phyloP scores from a whole-genome alignment of 441 rosid genomes.

The Populus hybrid region DNA sequence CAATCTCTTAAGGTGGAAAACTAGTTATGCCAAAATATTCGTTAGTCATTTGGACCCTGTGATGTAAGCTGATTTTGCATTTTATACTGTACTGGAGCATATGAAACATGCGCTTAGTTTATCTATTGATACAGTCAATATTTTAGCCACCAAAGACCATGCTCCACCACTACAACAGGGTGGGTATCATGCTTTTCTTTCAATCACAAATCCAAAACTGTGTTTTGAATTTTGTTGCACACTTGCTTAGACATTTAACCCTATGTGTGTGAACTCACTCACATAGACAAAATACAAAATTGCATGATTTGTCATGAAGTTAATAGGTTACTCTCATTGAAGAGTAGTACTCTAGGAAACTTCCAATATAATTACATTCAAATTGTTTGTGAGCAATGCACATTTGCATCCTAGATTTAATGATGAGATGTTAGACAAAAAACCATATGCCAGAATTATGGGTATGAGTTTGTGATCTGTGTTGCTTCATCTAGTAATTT shows the following conservation, averaged over 20 bases:
- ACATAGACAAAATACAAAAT: background rate
- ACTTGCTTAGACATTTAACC: background rate
- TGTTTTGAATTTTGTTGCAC: background rate
- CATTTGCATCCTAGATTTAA: background rate
- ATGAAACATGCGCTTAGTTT: background rate
- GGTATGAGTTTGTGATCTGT: background rate
- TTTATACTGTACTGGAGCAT: background rate
- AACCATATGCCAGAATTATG: background rate
- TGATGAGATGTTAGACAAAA: background rate
- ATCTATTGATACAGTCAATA: background rate
- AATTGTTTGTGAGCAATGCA: background rate
- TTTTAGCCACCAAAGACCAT: background rate
- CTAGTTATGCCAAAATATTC: background rate
- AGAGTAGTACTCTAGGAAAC: background rate
- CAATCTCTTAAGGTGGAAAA: background rate
- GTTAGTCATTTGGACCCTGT: background rate
- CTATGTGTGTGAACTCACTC: background rate
- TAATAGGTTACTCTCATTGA: background rate
- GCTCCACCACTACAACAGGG: background rate
- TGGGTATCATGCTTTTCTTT: background rate
- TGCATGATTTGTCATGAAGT: background rate
- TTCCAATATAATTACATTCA: background rate
- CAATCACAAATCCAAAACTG: background rate
- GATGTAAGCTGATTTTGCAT: background rate
- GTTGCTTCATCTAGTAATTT: background rate